Percentiles rank a stretch among this genome's conserved stretches.
These are phyloP conservation scores for Amborella trichopoda DNA, from an alignment of 164 flowering plant genomes.

Conservation along the genomic window DNA sequence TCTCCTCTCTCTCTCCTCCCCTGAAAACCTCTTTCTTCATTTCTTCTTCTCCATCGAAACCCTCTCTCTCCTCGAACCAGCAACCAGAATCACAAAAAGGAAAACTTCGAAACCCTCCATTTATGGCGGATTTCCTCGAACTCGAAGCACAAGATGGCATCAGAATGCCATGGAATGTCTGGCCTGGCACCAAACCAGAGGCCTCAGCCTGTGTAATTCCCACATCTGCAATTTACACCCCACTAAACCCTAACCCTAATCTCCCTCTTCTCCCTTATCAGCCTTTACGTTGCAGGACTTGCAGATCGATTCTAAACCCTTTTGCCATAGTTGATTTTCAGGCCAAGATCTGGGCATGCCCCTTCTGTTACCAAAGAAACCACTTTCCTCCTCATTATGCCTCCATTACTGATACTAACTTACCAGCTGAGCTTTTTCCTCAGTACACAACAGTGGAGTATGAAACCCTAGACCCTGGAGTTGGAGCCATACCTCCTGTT, in stretches of 20 bases:
- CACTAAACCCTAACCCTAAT: slow-evolving; percentile 40
- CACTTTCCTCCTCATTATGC: slow-evolving; percentile 72
- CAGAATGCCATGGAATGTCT: slow-evolving; percentile 92
- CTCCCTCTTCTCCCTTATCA: slow-evolving; percentile 50
- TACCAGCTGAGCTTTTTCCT: slow-evolving; percentile 82
- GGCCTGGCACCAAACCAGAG: slow-evolving; percentile 79
- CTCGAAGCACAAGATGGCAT: slow-evolving; percentile 72
- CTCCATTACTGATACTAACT: slow-evolving; percentile 57
- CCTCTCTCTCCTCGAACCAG: no score
- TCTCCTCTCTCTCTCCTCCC: no score
- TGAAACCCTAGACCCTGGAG: slow-evolving; percentile 17
- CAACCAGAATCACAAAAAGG: not conserved
- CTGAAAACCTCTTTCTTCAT: no score
- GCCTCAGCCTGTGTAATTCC: slow-evolving; percentile 53
- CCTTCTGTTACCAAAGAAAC: slow-evolving; percentile 76
- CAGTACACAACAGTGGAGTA: slow-evolving; percentile 85
- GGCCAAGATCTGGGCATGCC: slow-evolving; percentile 96
- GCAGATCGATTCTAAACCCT: slow-evolving; percentile 84
- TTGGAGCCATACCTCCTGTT: slow-evolving; percentile 27
- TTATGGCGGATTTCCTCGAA: slow-evolving; percentile 75
- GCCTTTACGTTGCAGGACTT: slow-evolving; percentile 77
- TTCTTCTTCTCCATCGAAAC: no score
- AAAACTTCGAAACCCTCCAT: not conserved
- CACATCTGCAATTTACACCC: slow-evolving; percentile 74
- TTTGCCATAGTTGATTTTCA: slow-evolving; percentile 64